Conservation (phyloP, 2,329 filamentous ascomycete species). For the Nectriaceae sp. region DNA sequence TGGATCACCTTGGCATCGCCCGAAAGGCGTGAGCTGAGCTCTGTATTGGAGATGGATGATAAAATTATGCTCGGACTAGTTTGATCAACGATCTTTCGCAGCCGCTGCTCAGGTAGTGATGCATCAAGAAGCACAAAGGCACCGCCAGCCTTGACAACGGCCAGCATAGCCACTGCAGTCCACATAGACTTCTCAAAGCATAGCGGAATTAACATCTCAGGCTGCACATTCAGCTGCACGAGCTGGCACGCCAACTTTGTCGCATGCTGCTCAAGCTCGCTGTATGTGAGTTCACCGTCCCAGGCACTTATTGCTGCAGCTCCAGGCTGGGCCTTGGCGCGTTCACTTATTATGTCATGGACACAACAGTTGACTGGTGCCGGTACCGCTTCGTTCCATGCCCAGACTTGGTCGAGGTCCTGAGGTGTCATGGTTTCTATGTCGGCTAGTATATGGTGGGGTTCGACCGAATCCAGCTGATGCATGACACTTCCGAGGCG, state of each 20-base stretch:
- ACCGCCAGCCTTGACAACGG: slow-evolving; percentile 34
- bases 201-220: slow-evolving; percentile 28
- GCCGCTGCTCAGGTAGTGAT: neutral
- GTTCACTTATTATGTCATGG: neutral
- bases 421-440: neutral
- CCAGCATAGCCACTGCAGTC: slow-evolving; percentile 32
- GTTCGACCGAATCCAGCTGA: slow-evolving; percentile 2
- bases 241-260: slow-evolving; percentile 6
- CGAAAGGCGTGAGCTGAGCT: too few relatives aligned
- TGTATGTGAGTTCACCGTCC: too few relatives aligned
- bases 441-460: neutral
- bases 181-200: slow-evolving; percentile 38
- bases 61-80: too few relatives aligned
- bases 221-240: slow-evolving; percentile 2
- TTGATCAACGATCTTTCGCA: neutral
- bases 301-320: neutral
- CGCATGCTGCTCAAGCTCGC: slow-evolving; percentile 1
- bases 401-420: neutral
- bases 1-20: too few relatives aligned
- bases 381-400: neutral
- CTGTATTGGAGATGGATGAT: too few relatives aligned
- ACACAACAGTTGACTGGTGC: neutral
- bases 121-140: slow-evolving; percentile 19
- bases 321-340: neutral
- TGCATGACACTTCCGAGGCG: slow-evolving; percentile 5